Evolutionary conservation across 306 rosid genomes (phyloP), one percentile per base, ranked within the genome.

Genomic region (Gillenia trifoliata): DNA sequence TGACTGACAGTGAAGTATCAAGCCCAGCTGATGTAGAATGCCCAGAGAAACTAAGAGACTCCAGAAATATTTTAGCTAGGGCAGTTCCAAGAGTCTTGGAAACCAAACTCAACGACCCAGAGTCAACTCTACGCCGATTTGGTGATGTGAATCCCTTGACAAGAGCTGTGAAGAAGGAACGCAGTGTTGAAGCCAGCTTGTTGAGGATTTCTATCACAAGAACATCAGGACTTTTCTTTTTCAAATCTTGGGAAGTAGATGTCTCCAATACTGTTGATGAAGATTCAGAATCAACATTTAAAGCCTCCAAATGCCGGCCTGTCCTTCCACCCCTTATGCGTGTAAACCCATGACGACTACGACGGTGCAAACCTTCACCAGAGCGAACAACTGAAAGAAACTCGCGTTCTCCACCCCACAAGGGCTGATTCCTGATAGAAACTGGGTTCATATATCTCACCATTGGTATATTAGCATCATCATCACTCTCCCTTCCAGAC

Each of bases 221-320:
- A 84, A 90, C 88, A 60, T 90, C 96, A 23, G 99, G 99, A 63
- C 97, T 92, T 89, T 94, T 94, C 91, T 92, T 94, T 80, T 90
- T 92, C 83, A 88, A 71, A 84, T 94, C 97, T 73, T 85, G 97
- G 55, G 92, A 80, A 36, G 81, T 71, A 81, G 92, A 75, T 80
- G 83, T 66, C 82, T 92, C 99, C 1, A 72, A 71, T 72, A 81
- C 81, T 75, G 83, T 77, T 45, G 89, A 74, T 64, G 96, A 80
- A 75, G 86, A 83, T 74, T 94, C 99, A 59, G 93, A 86, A 78
- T 92, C 99, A 77, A 89, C 77, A 82, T 83, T 79, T 50, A 90
- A 79, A 77, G 92, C 88, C 80, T 92, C 99, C 80, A 90, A 60
- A 78, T 88, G 96, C 47, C 96, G 91, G 65, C 86, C 85, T 74